Percentiles rank a stretch among this genome's conserved stretches.
phyloP scores from a whole-genome alignment of 441 rosid species.

The Adansonia rubrostipa region DNA sequence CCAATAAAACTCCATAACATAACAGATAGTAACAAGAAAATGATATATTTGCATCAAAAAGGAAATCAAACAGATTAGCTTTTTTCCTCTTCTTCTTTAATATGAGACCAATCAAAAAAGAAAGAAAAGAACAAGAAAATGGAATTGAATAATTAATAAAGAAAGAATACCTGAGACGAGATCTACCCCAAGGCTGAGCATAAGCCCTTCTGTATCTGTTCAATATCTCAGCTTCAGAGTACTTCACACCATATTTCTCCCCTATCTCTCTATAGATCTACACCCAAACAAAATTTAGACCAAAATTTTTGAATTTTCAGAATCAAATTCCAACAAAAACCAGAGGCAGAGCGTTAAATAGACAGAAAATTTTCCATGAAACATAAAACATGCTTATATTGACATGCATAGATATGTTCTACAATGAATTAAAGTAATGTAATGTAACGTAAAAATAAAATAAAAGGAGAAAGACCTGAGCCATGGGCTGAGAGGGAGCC shows the following conservation, averaged over 20 bases:
- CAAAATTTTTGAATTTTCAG: neutral
- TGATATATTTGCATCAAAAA: neutral
- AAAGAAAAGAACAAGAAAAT: neutral
- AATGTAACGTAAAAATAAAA: neutral
- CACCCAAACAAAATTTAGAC: slow-evolving; percentile 4
- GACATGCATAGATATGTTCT: neutral
- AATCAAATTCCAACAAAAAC: neutral
- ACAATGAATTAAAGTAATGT: neutral
- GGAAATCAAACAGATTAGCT: too few species aligned
- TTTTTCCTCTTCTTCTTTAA: neutral
- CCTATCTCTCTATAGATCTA: slow-evolving; percentile 86
- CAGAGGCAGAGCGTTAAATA: neutral
- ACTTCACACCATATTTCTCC: slow-evolving; percentile 86
- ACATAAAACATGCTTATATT: too few species aligned
- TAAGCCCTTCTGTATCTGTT: slow-evolving; percentile 83
- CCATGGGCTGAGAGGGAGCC: slow-evolving; percentile 92
- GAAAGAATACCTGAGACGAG: slow-evolving; percentile 73
- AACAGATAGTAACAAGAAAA: neutral
- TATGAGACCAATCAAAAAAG: too few species aligned
- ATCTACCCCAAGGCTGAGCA: slow-evolving; percentile 90
- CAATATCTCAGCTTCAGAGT: slow-evolving; percentile 84
- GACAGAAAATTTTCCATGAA: too few species aligned
- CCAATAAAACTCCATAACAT: neutral
- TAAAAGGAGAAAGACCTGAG: slow-evolving; percentile 55
- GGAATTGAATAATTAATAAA: neutral